Base-by-base conservation (phyloP, 2,329 filamentous ascomycete genomes). In the Nothophaeocryptopus gaeumannii region DNA sequence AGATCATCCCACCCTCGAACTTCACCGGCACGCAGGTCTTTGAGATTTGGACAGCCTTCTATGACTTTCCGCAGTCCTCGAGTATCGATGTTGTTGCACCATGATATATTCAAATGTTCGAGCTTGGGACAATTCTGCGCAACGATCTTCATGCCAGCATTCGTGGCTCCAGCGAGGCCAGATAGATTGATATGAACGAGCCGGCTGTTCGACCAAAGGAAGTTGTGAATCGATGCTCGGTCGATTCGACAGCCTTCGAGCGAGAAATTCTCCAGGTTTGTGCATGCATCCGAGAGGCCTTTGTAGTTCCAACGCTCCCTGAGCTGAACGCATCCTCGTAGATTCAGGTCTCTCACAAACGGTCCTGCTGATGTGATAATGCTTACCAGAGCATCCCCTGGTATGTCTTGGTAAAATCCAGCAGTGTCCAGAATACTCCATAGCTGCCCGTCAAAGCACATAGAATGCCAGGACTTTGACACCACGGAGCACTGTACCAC, bases 381-480 rank as follows among this genome's bases (percentile, higher is more conserved):
- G 63, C 86, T 89, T 48, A 90, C 82, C 40, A 99, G 73, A 0
- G 88, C 88, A 56, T 88, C 84, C 15, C 87, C 88, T 0, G 92
- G 86, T 57, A 97, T 97, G 45, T 90, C 82, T 56, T 80, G 81
- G 66, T 97, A 96, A 69, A 92, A 97, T 42, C 88, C 84, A 7
- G 89, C 41, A 7, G 67, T 74, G 46, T 97, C 90, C 41, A 97
- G 79, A 36, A 80, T 82, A 3, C 83, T 84, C 93, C 93, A 99
- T 12, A 97, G 73, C 71, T 99, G 93, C 2, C 93, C 93, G 67
- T 99, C 92, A 62, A 92, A 96, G 71, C 92, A 96, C 70, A 88
- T 83, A 40, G 79, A 78, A 68, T 95, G 77, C 76, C 93, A 96
- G 5, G 78, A 72, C 67, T 84, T 89, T 65, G 84, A 92, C 14